These are phyloP conservation scores for Xylaria sp. DNA, from an alignment of 2,329 filamentous ascomycete genomes.

Conservation along the genomic window DNA sequence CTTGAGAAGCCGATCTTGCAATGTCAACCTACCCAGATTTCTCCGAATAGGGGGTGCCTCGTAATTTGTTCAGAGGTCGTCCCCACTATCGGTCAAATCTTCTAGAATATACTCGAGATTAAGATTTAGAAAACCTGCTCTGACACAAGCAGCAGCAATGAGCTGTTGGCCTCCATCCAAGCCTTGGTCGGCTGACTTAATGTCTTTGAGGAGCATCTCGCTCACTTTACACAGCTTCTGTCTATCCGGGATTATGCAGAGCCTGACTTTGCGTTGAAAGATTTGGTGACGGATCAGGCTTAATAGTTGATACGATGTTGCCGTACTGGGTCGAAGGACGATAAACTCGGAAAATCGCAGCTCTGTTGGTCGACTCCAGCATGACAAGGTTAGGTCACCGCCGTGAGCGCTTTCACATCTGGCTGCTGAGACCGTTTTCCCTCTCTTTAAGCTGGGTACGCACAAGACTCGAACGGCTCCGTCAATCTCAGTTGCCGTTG, in stretches of 20 bases:
- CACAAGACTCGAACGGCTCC: constrained; percentile 5
- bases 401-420: too few relatives aligned
- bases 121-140: constrained; percentile 1
- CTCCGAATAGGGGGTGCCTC: too few relatives aligned
- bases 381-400: too few relatives aligned
- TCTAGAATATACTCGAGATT: background rate
- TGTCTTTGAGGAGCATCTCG: constrained; percentile 18
- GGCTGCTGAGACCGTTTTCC: too few relatives aligned
- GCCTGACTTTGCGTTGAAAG: background rate
- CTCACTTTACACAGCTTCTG: constrained; percentile 1
- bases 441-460: constrained; percentile 1
- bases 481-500: background rate
- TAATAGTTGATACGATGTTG: background rate
- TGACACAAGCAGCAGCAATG: constrained; percentile 24
- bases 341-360: constrained; percentile 4
- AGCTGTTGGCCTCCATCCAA: constrained; percentile 28
- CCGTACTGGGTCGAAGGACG: background rate
- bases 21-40: too few relatives aligned
- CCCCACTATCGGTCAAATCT: too few relatives aligned
- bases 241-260: background rate
- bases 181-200: constrained; percentile 15
- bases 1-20: too few relatives aligned
- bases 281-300: background rate
- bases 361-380: background rate
- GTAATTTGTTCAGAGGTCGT: too few relatives aligned